Evolutionary conservation across 768 basidiomycete genomes (phyloP).

Genomic region (Macrocybe gigantea): DNA sequence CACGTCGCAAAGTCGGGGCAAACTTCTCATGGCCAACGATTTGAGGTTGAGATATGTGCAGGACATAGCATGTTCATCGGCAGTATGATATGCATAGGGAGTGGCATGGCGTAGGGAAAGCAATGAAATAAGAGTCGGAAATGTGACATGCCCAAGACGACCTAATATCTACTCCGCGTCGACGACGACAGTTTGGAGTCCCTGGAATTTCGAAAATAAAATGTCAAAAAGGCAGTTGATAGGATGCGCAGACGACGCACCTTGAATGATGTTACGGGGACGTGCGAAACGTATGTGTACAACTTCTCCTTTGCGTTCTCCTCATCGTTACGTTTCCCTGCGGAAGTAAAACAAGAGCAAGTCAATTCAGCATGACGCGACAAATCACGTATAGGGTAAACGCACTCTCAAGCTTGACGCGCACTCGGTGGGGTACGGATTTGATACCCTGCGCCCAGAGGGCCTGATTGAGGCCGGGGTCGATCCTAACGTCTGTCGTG

Average conservation of each 20-base stretch:
- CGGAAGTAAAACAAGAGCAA: conserved; percentile 3
- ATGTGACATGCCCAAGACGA: conserved; percentile 3
- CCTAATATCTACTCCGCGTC: conserved; percentile 63
- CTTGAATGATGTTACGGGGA: conserved; percentile 81
- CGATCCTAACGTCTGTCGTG: conserved; percentile 87
- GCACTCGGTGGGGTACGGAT: conserved; percentile 85
- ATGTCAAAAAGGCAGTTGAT: neutral
- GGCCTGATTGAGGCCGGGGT: conserved; percentile 95
- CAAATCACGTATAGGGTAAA: conserved; percentile 1
- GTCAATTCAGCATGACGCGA: conserved; percentile 3
- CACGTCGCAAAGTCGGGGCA: no score
- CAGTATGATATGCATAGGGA: conserved; percentile 1
- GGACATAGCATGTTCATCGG: conserved; percentile 5
- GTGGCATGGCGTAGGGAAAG: conserved; percentile 1
- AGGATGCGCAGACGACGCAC: conserved; percentile 32
- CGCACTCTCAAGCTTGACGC: conserved; percentile 89
- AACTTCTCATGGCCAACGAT: no score
- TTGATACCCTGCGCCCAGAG: conserved; percentile 94
- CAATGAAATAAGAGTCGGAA: neutral
- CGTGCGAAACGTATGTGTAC: conserved; percentile 83
- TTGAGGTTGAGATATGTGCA: neutral
- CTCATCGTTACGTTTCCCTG: conserved; percentile 98
- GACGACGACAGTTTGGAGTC: conserved; percentile 76
- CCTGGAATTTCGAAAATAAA: conserved; percentile 35
- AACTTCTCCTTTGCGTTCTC: conserved; percentile 99